Conservation (phyloP, 345 rosid species). For the Hibiscus tridactylites region DNA sequence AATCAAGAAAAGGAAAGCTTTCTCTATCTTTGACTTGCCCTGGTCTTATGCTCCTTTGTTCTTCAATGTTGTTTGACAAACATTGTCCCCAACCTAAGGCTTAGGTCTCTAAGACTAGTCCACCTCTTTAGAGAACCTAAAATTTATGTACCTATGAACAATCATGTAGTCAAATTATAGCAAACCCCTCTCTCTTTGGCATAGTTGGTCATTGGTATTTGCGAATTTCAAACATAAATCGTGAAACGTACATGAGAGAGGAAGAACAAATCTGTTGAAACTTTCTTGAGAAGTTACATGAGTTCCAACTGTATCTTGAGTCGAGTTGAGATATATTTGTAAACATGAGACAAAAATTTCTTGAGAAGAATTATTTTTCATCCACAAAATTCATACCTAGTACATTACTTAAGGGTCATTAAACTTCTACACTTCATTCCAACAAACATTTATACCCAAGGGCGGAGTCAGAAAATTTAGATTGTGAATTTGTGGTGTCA, state of each 20-base stretch:
- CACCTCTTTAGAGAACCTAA: not conserved
- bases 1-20: not conserved
- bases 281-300: too few relatives aligned
- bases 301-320: too few relatives aligned
- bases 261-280: not conserved
- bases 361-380: too few relatives aligned
- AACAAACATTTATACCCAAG: too few relatives aligned
- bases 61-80: slow-evolving; percentile 2
- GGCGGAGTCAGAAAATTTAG: too few relatives aligned
- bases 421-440: too few relatives aligned
- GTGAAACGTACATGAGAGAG: not conserved
- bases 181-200: not conserved
- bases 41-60: not conserved
- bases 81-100: slow-evolving; percentile 1
- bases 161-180: not conserved
- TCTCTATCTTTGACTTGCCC: not conserved
- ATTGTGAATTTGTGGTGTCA: too few relatives aligned
- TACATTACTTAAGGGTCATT: too few relatives aligned
- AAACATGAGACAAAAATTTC: too few relatives aligned
- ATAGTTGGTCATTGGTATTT: not conserved
- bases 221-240: not conserved
- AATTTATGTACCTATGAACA: not conserved
- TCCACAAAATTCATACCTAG: too few relatives aligned
- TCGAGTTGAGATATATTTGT: too few relatives aligned
- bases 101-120: not conserved